Evolutionary conservation across 176 grass and related monocot species (phyloP).

Genomic region (Otatea glauca): DNA sequence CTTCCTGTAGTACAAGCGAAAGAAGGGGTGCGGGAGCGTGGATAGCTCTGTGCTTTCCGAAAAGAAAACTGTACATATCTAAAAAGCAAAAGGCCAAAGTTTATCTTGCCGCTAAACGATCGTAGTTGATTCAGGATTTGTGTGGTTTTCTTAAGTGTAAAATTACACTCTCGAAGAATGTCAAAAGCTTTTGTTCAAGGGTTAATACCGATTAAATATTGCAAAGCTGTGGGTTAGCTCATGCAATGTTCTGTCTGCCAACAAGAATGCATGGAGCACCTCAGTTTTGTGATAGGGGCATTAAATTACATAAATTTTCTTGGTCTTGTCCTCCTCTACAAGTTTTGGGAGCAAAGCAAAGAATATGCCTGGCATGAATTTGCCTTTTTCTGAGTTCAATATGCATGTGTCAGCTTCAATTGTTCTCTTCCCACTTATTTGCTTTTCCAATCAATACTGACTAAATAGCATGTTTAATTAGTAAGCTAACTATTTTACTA

Average conservation of each 20-base stretch:
- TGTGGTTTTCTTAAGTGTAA: not conserved
- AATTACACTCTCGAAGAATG: slow-evolving; percentile 20
- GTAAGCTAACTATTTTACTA: not conserved
- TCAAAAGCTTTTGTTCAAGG: slow-evolving; percentile 44
- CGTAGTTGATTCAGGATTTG: not conserved
- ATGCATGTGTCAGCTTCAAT: slow-evolving; percentile 43
- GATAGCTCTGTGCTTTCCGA: not conserved
- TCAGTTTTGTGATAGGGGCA: slow-evolving; percentile 25
- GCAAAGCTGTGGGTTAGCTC: slow-evolving; percentile 2
- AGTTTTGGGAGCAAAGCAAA: slow-evolving; percentile 46
- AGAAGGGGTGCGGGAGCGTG: not conserved
- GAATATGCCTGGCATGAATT: slow-evolving; percentile 50
- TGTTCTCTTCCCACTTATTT: slow-evolving; percentile 49
- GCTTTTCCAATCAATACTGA: slow-evolving; percentile 15
- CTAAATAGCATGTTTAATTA: slow-evolving; percentile 22
- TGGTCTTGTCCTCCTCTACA: slow-evolving; percentile 25
- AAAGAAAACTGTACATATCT: not conserved
- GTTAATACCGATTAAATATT: slow-evolving; percentile 7
- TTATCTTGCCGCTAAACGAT: not conserved
- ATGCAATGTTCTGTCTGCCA: slow-evolving; percentile 50
- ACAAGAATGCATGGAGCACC: slow-evolving; percentile 40
- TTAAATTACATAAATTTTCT: slow-evolving; percentile 22
- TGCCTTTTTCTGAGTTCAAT: slow-evolving; percentile 34
- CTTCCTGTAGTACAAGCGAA: not conserved
- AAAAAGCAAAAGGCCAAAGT: not conserved